Conservation (phyloP, 768 basidiomycete genomes). For the Termitomyces sp. region DNA sequence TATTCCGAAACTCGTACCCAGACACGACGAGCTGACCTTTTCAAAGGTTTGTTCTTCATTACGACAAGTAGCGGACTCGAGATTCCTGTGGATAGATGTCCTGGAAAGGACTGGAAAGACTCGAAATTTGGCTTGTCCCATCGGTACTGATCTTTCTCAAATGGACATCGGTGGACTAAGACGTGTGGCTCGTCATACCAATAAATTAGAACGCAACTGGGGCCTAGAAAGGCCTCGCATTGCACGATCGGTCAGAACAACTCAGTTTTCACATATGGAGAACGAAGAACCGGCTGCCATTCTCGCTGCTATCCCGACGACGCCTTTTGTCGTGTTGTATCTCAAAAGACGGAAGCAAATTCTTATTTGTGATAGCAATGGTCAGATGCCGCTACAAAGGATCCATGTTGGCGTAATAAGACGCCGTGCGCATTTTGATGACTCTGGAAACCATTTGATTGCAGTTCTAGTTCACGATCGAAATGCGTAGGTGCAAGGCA, state of each 20-base stretch:
- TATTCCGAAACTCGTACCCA: not conserved
- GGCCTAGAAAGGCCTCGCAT: not conserved
- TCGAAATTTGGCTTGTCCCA: not conserved
- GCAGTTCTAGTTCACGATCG: not conserved
- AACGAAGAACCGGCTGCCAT: not conserved
- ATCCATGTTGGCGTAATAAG: not conserved
- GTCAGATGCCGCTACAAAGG: not conserved
- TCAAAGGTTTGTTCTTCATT: slow-evolving; percentile 14
- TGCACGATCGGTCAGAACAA: not conserved
- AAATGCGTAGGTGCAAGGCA: not conserved
- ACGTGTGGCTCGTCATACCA: not conserved
- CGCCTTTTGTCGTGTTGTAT: not conserved
- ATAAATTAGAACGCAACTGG: not conserved
- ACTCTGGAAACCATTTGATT: not conserved
- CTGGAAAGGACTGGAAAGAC: not conserved
- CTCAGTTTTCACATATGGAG: not conserved
- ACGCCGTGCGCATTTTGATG: not conserved
- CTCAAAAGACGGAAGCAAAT: not conserved
- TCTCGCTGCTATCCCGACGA: not conserved
- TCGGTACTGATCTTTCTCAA: not conserved
- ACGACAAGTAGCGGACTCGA: slow-evolving; percentile 5
- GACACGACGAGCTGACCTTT: not conserved
- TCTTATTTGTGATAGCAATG: not conserved
- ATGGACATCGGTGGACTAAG: not conserved
- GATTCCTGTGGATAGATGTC: slow-evolving; percentile 1